Base-by-base conservation (phyloP, 164 flowering plant genomes). In the Vitis rotundifolia region DNA sequence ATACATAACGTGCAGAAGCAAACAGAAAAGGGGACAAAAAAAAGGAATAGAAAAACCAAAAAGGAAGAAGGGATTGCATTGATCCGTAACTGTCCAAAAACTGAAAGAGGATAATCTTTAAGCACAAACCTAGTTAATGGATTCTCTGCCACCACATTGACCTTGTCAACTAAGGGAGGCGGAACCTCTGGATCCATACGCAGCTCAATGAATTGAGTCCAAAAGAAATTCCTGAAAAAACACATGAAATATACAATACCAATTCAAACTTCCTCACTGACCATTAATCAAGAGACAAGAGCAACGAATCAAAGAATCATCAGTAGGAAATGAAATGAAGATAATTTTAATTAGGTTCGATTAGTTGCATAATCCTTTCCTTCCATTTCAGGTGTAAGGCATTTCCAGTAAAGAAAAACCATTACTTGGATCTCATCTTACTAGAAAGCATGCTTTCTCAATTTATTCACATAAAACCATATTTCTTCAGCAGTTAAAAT, bases 161-260 rank as follows among this genome's bases (percentile, higher is more conserved):
- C 73, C 66, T 65, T 31, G 7, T 72, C 72, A 65, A 15, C 70
- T 63, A 49, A 9, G 0, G 75, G 22, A 58, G 59, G 31, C 6
- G 61, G 22, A 62, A 64, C 58, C 63, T 78, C 70, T 3, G 78
- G 68, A 58, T 60, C 73, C 78, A 74, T 78, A 15, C 22, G 59
- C 29, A n/a, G 53, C 60, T 48, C 44, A 15, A 31, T 49, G 47
- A 72, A 59, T 61, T 49, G 14, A 64, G n/a, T 55, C 49, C 63
- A 8, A 52, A 61, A 58, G 28, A 26, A 37, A 59, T 11, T 1
- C 61, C 61, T 16, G 61, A 22, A 9, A 59, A 9, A 9, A 26
- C 56, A 0, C 44, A 37, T 37, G 7, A 37, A 37, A 37, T 0
- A 53, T 5, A 53, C 4, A 14, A 11, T 0, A 13, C 56, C 56